Evolutionary conservation across 768 basidiomycete genomes (phyloP), one percentile per base, ranked within the genome.

Genomic region (Termitomyces bulborhizus): DNA sequence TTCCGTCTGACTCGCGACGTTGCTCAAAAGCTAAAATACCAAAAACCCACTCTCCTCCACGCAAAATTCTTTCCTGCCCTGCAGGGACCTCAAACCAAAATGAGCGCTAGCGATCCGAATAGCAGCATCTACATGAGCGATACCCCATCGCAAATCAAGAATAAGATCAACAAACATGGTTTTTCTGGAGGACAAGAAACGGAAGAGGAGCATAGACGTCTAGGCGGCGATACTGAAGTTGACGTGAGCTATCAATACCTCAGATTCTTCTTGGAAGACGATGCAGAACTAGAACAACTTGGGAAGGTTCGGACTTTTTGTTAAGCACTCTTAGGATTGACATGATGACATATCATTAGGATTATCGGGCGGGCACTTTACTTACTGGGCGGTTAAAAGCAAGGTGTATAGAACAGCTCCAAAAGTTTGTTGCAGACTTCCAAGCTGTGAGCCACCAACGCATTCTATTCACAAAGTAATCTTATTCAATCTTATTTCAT

Each of bases 51-150:
- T 2, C 81, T 98, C 26, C 74, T 99, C 47, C 94, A 98, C 71
- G 82, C 95, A 46, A 96, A 96, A 66, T 99, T 99, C 79, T 96
- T 99, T 76, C 97, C 97, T 11, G 95, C 97, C 4, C 79, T 99
- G 9, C 96, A 98, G 71, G 97, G 97, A 42, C 90, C 97, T 2
- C 93, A 97, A 70, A 96, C 93, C 36, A 99, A 99, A 75, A 99
- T 99, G 97, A 97, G 94, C 69, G 97, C 97, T 4, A 94, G 91
- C 48, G 88, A 96, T 69, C 76, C 84, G 21, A 96, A 94, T 71
- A 90, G 88, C 60, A 90, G 90, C 60, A 95, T 99, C 62, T 98
- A 81, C 76, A 98, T 99, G 96, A 92, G 79, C 32, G 97, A 99
- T 68, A 91, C 89, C 56, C 77, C 85, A 3, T 84, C 83, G 54